Base-by-base conservation (phyloP, 169 alveolate genomes). In the Plasmodium berghei region DNA sequence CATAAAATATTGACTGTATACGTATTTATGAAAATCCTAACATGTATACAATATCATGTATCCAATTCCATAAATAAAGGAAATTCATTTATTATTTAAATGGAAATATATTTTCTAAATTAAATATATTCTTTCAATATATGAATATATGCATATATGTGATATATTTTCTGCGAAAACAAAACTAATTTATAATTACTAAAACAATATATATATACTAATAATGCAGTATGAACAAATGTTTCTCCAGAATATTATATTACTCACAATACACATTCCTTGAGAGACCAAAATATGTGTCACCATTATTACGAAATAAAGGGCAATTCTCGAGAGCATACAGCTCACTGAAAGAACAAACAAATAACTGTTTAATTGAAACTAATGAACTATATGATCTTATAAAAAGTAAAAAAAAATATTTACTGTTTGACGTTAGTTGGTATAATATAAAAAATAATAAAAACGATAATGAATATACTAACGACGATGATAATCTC, bases 361-460 rank as follows among this genome's bases (percentile, higher is more conserved):
- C 34, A 42, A 48, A 45, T 42, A 80, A 42, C 12, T 61, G n/a
- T 55, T 72, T 80, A 10, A 80, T 66, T 18, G 83, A 80, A 70
- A 66, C 72, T 18, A 28, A 80, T 67, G 75, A 75, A 55, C 42
- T 75, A 28, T 59, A 80, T 16, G 61, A 66, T 22, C 77, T 80
- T 67, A 80, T 80, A 66, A 80, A 80, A 48, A 67, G 45, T 12
- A 67, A 67, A 80, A 69, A 59, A 70, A 72, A 80, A 42, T 62
- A 69, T 67, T 55, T 80, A 14, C 80, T 80, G 5, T 80, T 80
- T 67, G 72, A 67, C 14, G 42, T 83, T 18, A 80, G 85, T 34
- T 67, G 73, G 63, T 80, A 80, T 61, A 80, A 80, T 18, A 66
- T 62, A 58, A 28, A 63, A 55, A 14, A 45, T 22, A 20, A n/a